A percentile compares a stretch with the other conserved stretches of the same genome.
Evolutionary conservation across 306 rosid genomes (phyloP).

Genomic region (Cicer bijugum): DNA sequence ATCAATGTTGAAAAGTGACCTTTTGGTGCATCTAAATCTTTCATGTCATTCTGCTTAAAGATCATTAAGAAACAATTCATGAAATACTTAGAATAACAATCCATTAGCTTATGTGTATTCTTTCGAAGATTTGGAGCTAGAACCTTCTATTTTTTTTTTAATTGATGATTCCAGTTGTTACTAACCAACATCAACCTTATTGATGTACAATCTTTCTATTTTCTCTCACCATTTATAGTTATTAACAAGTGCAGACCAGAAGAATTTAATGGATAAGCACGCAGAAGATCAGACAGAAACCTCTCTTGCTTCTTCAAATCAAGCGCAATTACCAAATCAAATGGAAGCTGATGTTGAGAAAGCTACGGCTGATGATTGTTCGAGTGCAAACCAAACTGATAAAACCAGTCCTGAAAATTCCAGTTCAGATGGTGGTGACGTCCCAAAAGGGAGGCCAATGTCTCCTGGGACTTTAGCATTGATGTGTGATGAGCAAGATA

Average conservation of each 20-base stretch:
- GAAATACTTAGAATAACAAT: slow-evolving; percentile 6
- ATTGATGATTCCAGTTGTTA: slow-evolving; percentile 37
- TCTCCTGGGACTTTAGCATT: slow-evolving; percentile 99
- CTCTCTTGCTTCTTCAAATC: slow-evolving; percentile 74
- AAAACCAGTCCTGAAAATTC: slow-evolving; percentile 73
- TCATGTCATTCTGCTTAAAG: neutral
- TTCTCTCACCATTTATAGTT: slow-evolving; percentile 45
- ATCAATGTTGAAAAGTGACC: slow-evolving; percentile 30
- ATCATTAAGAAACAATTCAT: slow-evolving; percentile 18
- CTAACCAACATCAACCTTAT: slow-evolving; percentile 32
- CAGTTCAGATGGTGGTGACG: slow-evolving; percentile 76
- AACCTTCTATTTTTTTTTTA: slow-evolving; percentile 36
- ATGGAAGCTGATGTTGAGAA: slow-evolving; percentile 70
- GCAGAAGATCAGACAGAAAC: slow-evolving; percentile 67
- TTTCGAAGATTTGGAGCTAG: slow-evolving; percentile 22
- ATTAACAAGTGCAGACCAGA: slow-evolving; percentile 64
- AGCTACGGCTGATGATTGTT: slow-evolving; percentile 70
- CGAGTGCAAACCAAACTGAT: slow-evolving; percentile 75
- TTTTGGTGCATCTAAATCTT: slow-evolving; percentile 3
- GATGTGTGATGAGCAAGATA: slow-evolving; percentile 97
- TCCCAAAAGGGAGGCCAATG: slow-evolving; percentile 79
- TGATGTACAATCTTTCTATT: slow-evolving; percentile 12
- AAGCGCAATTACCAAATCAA: slow-evolving; percentile 68
- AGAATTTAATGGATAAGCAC: slow-evolving; percentile 63
- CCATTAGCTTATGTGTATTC: neutral